Base-by-base conservation (phyloP, 129 eudicot species). In the Pseudognaphalium luteoalbum region DNA sequence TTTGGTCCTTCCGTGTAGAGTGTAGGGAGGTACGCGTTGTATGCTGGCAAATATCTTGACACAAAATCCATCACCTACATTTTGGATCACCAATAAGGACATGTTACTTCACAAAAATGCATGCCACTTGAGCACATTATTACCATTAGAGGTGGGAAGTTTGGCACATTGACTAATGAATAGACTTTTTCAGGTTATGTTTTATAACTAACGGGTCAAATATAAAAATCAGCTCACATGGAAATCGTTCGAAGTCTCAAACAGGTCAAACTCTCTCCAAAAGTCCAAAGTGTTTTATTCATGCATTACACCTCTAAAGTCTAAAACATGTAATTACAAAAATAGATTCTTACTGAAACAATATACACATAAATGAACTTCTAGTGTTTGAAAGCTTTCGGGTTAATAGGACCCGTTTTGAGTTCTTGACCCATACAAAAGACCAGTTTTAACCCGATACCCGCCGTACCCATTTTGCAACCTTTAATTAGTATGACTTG, bases 11-110 rank as follows among this genome's bases (percentile, higher is more conserved):
- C 94, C 3, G 87, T 66, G 78, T 95, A 95, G 3, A 95, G 96
- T 16, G 94, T 81, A 20, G 99, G 99, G 21, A 95, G 94, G 73
- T 94, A 94, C 12, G 99, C 99, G 16, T 91, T 89, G 89, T 94
- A 95, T 32, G 99, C 99, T n/a, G 96, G 99, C 84, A 95, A 56
- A 81, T 95, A 95, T 7, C 97, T 81, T 7, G 97, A 95, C 16
- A 91, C 97, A 80, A 95, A 94, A 86, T 91, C 97, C 92, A 68
- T 74, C 70, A 94, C 96, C 98, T 94, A 78, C 34, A 81, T 47
- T 61, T 34, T 25, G 0, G 7, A 10, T 29, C 37, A 44, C 37
- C 10, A 7, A 70, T 34, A 19, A 65, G 19, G 17, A 25, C 19
- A 71, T 34, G 44, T 19, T 73, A 57, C 8, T 33, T 64, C 8